Conservation (phyloP, 495 filamentous ascomycete genomes). For the Penicillium paxilli region DNA sequence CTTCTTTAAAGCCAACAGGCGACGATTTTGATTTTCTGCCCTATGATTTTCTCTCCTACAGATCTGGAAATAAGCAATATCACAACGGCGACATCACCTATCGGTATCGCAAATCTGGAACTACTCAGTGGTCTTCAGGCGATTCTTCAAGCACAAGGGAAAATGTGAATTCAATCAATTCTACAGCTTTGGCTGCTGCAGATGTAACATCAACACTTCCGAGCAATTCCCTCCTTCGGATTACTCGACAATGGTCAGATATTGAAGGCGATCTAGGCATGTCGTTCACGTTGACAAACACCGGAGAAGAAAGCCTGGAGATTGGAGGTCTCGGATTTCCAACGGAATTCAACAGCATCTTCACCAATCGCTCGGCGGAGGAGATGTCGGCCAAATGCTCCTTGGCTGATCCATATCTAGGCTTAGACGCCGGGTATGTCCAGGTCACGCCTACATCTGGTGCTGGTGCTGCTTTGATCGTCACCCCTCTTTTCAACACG, state of each 20-base stretch:
- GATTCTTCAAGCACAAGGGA: constrained; percentile 38
- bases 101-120: constrained; percentile 38
- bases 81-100: constrained; percentile 54
- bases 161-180: constrained; percentile 19
- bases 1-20: constrained; percentile 38
- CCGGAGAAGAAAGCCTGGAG: constrained; percentile 34
- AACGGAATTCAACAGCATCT: constrained; percentile 57
- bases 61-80: constrained; percentile 47
- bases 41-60: constrained; percentile 37
- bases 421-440: constrained; percentile 51
- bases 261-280: constrained; percentile 44
- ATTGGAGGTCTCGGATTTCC: constrained; percentile 54
- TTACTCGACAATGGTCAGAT: constrained; percentile 45
- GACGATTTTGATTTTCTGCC: constrained; percentile 49
- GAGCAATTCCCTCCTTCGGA: constrained; percentile 24
- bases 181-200: constrained; percentile 27
- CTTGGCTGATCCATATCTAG: constrained; percentile 51
- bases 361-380: constrained; percentile 44
- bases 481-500: constrained; percentile 44
- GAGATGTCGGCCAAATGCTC: constrained; percentile 43
- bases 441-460: constrained; percentile 44
- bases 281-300: constrained; percentile 48
- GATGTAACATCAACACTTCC: constrained; percentile 35
- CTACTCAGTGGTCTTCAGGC: constrained; percentile 30
- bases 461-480: constrained; percentile 43